Conservation (phyloP, 1,139 yeast species). For the Candida frijolesensis region DNA sequence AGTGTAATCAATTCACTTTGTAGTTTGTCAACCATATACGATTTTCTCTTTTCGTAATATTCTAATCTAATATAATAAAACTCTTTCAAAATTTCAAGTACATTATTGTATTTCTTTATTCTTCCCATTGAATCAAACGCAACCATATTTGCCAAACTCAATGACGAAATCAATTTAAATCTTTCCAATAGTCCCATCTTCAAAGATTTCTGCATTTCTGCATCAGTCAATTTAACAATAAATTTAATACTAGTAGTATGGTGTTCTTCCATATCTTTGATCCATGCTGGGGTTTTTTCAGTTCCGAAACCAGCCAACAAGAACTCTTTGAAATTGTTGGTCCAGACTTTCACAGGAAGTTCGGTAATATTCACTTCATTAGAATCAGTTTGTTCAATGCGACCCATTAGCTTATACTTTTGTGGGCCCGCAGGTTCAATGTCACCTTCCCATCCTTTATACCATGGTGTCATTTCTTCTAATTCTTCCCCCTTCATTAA, state of each 20-base stretch:
- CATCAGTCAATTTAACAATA: constrained; percentile 69
- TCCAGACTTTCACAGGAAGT: constrained; percentile 93
- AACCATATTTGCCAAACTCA: constrained; percentile 86
- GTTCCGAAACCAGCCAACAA: constrained; percentile 75
- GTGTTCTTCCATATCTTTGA: constrained; percentile 93
- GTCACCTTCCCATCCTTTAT: constrained; percentile 90
- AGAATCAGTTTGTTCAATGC: constrained; percentile 77
- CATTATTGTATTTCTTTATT: constrained; percentile 76
- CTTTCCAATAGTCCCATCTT: constrained; percentile 78
- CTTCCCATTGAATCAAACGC: constrained; percentile 94
- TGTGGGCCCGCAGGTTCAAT: constrained; percentile 67
- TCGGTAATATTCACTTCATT: constrained; percentile 88
- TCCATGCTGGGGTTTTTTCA: constrained; percentile 79
- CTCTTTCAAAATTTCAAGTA: constrained; percentile 78
- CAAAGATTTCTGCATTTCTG: constrained; percentile 81
- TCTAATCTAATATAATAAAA: constrained; percentile 87
- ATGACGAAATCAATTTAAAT: constrained; percentile 72
- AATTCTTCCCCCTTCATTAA: constrained; percentile 75
- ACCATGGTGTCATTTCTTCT: constrained; percentile 89
- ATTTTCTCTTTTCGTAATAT: constrained; percentile 89
- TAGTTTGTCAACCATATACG: constrained; percentile 66
- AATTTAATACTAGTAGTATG: constrained; percentile 83
- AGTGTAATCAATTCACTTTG: constrained; percentile 76
- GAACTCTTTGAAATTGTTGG: constrained; percentile 83
- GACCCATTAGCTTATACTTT: constrained; percentile 75